phyloP scores from a whole-genome alignment of 352 stramenopile species.

The Pythium rhizo-oryzae region DNA sequence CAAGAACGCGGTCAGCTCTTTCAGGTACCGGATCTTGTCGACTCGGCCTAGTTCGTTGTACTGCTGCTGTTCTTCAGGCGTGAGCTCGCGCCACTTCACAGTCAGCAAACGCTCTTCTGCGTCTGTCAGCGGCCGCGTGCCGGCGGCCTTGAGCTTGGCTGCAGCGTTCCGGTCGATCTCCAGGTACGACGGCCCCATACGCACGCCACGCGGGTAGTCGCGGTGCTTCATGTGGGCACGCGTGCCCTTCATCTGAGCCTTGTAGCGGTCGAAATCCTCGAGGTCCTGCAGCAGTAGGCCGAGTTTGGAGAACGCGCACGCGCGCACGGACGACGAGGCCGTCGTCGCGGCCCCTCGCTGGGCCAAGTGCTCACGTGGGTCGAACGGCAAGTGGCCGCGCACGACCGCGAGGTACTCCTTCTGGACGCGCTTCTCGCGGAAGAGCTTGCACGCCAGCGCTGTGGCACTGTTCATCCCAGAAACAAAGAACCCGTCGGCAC shows the following conservation, averaged over 20 bases:
- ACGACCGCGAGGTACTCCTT: constrained; percentile 90
- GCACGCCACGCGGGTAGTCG: constrained; percentile 55
- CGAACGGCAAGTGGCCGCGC: constrained; percentile 64
- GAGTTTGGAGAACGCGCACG: constrained; percentile 70
- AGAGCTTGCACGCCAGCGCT: constrained; percentile 63
- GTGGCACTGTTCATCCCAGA: constrained; percentile 48
- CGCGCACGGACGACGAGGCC: constrained; percentile 20
- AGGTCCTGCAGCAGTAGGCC: constrained; percentile 69
- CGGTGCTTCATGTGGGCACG: constrained; percentile 49
- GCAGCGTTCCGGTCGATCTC: constrained; percentile 69
- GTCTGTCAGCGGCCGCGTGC: constrained; percentile 31
- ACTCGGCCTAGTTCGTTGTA: constrained; percentile 44
- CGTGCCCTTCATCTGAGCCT: constrained; percentile 54
- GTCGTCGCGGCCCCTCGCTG: not conserved
- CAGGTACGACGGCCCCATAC: constrained; percentile 66
- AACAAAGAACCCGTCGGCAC: not conserved
- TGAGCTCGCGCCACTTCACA: constrained; percentile 50
- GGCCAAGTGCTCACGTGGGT: constrained; percentile 38
- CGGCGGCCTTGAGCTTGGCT: constrained; percentile 25
- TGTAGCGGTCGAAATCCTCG: constrained; percentile 62
- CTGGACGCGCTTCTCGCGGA: constrained; percentile 76
- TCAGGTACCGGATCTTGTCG: constrained; percentile 58
- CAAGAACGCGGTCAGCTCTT: constrained; percentile 58
- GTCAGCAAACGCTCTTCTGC: constrained; percentile 25
- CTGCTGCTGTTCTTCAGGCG: constrained; percentile 44